A percentile compares a stretch with the other conserved stretches of the same genome.
These are phyloP conservation scores for Oryza brachyantha DNA, from an alignment of 176 grass and related monocot species.

Conservation along the genomic window DNA sequence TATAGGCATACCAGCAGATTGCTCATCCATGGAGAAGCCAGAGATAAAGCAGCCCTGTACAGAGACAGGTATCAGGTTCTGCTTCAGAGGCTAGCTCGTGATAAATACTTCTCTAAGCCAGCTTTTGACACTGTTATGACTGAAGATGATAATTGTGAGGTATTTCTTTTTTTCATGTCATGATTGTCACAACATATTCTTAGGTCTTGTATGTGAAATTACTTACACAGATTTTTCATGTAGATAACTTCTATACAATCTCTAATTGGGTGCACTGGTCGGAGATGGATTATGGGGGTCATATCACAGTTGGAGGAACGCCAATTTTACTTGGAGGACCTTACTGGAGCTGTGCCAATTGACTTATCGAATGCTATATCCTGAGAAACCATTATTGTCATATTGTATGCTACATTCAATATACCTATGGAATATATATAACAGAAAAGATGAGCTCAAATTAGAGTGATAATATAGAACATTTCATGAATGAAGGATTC, in stretches of 20 bases:
- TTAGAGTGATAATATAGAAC: not conserved
- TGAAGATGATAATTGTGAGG: constrained; percentile 69
- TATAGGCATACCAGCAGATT: constrained; percentile 70
- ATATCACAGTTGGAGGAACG: constrained; percentile 92
- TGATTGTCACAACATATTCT: not conserved
- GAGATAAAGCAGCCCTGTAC: constrained; percentile 78
- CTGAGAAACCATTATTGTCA: constrained; percentile 21
- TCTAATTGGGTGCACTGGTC: constrained; percentile 79
- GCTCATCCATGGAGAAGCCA: constrained; percentile 73
- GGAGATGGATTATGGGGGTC: constrained; percentile 96
- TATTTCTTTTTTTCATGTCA: constrained; percentile 20
- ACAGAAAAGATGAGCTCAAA: not conserved
- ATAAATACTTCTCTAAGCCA: constrained; percentile 89
- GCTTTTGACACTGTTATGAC: constrained; percentile 62
- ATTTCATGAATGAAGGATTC: not conserved
- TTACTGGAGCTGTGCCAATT: constrained; percentile 87
- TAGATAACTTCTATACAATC: constrained; percentile 90
- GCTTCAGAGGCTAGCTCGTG: constrained; percentile 78
- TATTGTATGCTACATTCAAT: not conserved
- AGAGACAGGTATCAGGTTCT: constrained; percentile 77
- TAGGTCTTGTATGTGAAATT: constrained; percentile 14
- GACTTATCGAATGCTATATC: constrained; percentile 86
- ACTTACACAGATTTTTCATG: constrained; percentile 4
- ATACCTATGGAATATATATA: not conserved
- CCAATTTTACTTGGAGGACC: constrained; percentile 91